phyloP scores from a whole-genome alignment of 2,329 filamentous ascomycete genomes.

The Chaetomiaceae sp. region DNA sequence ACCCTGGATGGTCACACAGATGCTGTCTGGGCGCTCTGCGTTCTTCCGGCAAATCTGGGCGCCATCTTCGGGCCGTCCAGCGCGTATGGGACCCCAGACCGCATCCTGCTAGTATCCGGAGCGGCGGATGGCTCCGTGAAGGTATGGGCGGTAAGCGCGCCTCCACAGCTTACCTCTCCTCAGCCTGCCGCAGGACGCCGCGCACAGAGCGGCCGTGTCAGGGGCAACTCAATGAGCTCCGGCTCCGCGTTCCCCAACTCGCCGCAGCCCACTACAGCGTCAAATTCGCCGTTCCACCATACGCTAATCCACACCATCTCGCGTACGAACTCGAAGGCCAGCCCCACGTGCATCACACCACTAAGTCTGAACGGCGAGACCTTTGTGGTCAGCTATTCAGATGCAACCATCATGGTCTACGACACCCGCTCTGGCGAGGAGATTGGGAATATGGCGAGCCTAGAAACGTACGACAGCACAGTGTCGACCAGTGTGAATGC shows the following conservation, averaged over 20 bases:
- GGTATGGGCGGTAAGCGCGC: slow-evolving; percentile 90
- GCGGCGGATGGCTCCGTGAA: slow-evolving; percentile 87
- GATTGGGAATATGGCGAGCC: slow-evolving; percentile 85
- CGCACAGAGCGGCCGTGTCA: slow-evolving; percentile 62
- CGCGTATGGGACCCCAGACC: slow-evolving; percentile 74
- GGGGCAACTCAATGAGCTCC: slow-evolving; percentile 90
- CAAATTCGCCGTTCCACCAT: slow-evolving; percentile 79
- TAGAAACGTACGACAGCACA: slow-evolving; percentile 90
- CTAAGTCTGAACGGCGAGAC: slow-evolving; percentile 77
- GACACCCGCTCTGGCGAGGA: slow-evolving; percentile 90
- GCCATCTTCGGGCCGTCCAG: slow-evolving; percentile 73
- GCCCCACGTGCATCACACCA: slow-evolving; percentile 88
- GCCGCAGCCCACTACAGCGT: slow-evolving; percentile 83
- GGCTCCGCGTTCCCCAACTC: slow-evolving; percentile 87
- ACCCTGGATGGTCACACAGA: slow-evolving; percentile 93
- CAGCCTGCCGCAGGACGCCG: slow-evolving; percentile 61
- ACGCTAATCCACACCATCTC: slow-evolving; percentile 84
- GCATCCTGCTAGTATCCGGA: slow-evolving; percentile 85
- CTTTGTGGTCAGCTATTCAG: slow-evolving; percentile 89
- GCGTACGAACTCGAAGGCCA: slow-evolving; percentile 61
- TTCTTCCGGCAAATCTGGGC: slow-evolving; percentile 78
- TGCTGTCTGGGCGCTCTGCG: slow-evolving; percentile 92
- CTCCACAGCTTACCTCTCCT: slow-evolving; percentile 78
- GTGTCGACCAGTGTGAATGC: slow-evolving; percentile 77
- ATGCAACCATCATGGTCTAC: slow-evolving; percentile 86